Evolutionary conservation across 1,284 basidiomycete genomes (phyloP), one percentile per base, ranked within the genome.

Genomic region (Cutaneotrichosporon sp.): DNA sequence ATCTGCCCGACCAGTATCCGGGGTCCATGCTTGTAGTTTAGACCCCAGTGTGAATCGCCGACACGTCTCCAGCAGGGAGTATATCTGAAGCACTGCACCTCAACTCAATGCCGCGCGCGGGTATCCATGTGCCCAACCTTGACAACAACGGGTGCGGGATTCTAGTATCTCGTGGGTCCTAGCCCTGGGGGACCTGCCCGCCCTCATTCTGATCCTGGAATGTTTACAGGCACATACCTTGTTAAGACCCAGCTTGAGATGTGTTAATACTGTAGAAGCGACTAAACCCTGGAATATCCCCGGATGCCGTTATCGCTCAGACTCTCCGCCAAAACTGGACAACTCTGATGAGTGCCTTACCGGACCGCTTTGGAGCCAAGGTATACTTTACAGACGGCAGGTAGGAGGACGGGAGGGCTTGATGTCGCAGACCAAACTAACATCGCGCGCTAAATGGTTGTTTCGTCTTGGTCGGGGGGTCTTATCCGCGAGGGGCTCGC

Each of bases 371-470:
- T 46, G 18, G 42, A 46, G 42, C 42, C 42, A n/a, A 46, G 42
- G n/a, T n/a, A n/a, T n/a, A n/a, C n/a, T n/a, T 2, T 16, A 8
- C 42, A n/a, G 42, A 56, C 34, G 11, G 52, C 51, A 51, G 49
- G 49, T 26, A 51, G 49, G 22, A 51, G 49, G 49, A 7, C 42
- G 42, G 42, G 42, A 46, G 42, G 11, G 42, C 42, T 46, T 46
- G 40, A 2, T n/a, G 42, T 46, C 42, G 42, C 18, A 46, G 18
- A 18, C 42, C 3, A 46, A 46, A 46, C 42, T 18, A 46, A 14
- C 40, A 42, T 4, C 40, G 40, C 40, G 5, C 40, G 40, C 16
- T 42, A 42, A 42, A 13, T 5, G 13, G 40, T 13, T 42, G 40
- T 46, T 26, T 58, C 46, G 38, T 22, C 58, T 51, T 8, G 13